Conservation (phyloP, 148 eudicot species). For the Diospyros lotus region DNA sequence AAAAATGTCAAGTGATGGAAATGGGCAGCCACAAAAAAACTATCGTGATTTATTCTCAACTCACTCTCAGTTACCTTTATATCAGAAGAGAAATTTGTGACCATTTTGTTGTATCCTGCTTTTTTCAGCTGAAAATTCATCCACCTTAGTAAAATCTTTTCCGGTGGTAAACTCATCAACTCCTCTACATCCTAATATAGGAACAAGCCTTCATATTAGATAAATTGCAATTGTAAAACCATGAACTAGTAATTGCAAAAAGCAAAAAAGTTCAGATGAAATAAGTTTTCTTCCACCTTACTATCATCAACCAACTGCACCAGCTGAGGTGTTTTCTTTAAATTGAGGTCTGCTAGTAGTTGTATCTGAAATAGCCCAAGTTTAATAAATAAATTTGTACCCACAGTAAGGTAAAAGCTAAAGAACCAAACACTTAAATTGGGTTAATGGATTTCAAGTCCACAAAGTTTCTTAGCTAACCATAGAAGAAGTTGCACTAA, state of each 20-base stretch:
- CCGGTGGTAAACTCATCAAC: conserved; percentile 78
- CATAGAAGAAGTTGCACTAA: background rate
- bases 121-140: conserved; percentile 80
- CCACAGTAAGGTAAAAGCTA: background rate
- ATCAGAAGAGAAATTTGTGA: conserved; percentile 76
- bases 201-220: background rate
- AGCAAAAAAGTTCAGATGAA: background rate
- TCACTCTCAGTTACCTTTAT: conserved; percentile 49
- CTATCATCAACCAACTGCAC: conserved; percentile 78
- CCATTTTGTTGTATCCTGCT: conserved; percentile 47
- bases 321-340: conserved; percentile 82
- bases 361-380: conserved; percentile 49
- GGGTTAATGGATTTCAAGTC: background rate
- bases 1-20: background rate
- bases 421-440: background rate
- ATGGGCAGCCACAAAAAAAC: background rate
- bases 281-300: conserved; percentile 40
- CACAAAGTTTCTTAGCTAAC: background rate
- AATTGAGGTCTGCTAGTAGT: conserved; percentile 82
- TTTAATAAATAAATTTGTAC: background rate
- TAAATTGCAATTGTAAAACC: background rate
- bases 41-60: background rate
- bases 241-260: background rate
- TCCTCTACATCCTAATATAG: conserved; percentile 70
- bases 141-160: conserved; percentile 77